Base-by-base conservation (phyloP, 2,329 filamentous ascomycete species). In the Colletotrichum liaoningense region DNA sequence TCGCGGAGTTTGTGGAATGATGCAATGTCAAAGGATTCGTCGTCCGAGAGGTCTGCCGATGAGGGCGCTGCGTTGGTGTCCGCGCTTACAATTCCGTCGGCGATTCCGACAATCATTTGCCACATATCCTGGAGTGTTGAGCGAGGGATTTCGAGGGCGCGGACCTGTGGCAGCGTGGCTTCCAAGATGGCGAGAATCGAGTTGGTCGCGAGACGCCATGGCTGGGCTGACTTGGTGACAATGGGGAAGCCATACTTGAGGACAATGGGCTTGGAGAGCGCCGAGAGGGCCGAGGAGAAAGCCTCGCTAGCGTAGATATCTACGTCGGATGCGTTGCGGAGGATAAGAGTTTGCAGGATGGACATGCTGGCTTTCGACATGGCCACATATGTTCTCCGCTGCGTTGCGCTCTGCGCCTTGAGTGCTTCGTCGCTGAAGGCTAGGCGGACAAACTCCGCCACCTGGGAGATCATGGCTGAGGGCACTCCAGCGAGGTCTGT, bases 281-380 rank as follows among this genome's bases (percentile, higher is more conserved):
- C 92, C 4, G 87, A 85, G 5, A 98, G 81, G 0, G 91, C 91
- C 7, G 88, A 86, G 1, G 89, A 82, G 28, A 97, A 86, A 1
- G 94, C 91, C 1, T 91, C 91, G 57, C 91, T 91, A 1, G 84
- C 85, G 78, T 95, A 95, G 0, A 97, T 90, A 46, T 93, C 90
- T n/a, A 85, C 79, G 28, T 93, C 90, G 0, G 84, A 81, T 0
- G 90, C 88, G 75, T 94, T 91, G 19, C 86, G 83, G 4, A 90
- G 82, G 4, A 93, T 85, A 2, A 94, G 83, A 0, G 83, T 84
- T 75, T 93, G 87, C 2, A 97, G 82, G 58, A 95, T 89, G 2
- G 88, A 85, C 88, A 98, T 97, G 72, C 93, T 91, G 24, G 90
- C 90, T 81, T 97, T 97, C 1, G 95, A 95, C 79, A 98, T 90